Evolutionary conservation across 495 filamentous ascomycete genomes (phyloP).

Genomic region (Tuber aestivum): DNA sequence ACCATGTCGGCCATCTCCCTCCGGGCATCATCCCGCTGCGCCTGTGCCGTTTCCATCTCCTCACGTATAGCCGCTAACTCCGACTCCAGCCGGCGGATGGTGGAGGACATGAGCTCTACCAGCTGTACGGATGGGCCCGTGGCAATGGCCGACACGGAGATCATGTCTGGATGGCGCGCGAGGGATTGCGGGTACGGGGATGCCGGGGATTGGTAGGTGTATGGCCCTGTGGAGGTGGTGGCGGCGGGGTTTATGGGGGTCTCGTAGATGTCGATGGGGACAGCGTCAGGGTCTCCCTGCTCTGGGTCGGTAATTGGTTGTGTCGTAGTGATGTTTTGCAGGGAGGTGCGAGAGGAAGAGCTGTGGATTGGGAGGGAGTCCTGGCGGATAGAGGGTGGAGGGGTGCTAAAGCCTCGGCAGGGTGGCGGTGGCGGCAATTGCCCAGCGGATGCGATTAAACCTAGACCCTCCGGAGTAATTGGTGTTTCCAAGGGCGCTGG

Average conservation of each 20-base stretch:
- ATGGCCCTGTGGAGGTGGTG: not conserved
- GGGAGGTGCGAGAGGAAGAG: constrained; percentile 47
- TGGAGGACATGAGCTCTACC: constrained; percentile 91
- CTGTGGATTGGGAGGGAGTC: constrained; percentile 46
- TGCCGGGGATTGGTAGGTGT: constrained; percentile 51
- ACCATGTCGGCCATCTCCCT: constrained; percentile 82
- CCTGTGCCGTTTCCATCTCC: constrained; percentile 69
- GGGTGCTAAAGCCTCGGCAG: constrained; percentile 29
- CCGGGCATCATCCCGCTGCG: constrained; percentile 85
- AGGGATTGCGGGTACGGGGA: constrained; percentile 54
- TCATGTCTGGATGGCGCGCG: constrained; percentile 70
- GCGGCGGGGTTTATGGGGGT: not conserved
- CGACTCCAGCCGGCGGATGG: constrained; percentile 81
- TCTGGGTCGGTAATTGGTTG: constrained; percentile 19
- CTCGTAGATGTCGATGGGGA: not conserved
- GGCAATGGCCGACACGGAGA: constrained; percentile 79
- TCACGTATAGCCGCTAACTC: constrained; percentile 82
- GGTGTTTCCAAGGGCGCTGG: not conserved
- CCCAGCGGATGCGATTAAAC: not conserved
- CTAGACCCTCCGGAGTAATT: not conserved
- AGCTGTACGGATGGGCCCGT: constrained; percentile 92
- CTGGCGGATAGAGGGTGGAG: constrained; percentile 13
- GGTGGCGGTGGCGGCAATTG: constrained; percentile 22
- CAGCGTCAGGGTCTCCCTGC: constrained; percentile 43
- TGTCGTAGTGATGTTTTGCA: constrained; percentile 43